Conservation (phyloP, 164 flowering plant species). For the Aristolochia contorta region DNA sequence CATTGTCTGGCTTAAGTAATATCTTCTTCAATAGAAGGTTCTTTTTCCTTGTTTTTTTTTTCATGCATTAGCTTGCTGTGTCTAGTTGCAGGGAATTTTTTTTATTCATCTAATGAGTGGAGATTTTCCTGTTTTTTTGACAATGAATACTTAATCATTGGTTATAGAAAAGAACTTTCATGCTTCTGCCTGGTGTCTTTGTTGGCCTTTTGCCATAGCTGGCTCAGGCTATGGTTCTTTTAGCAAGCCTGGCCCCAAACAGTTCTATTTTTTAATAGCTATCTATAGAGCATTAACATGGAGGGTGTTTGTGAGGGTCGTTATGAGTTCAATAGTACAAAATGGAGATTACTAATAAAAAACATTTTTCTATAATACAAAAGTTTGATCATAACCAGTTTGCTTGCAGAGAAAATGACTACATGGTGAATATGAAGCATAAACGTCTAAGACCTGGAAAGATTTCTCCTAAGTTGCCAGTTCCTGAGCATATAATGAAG, state of each 20-base stretch:
- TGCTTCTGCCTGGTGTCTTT: background rate
- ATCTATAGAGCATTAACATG: background rate
- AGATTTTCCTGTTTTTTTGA: background rate
- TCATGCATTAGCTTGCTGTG: no score
- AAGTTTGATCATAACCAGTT: background rate
- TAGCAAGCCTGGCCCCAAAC: background rate
- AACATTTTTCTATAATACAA: background rate
- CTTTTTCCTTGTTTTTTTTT: background rate
- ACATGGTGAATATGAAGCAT: conserved; percentile 23
- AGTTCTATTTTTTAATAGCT: no score
- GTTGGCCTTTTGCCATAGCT: background rate
- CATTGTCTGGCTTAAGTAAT: conserved; percentile 47
- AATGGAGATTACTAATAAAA: no score
- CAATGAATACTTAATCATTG: background rate
- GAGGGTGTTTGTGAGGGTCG: background rate
- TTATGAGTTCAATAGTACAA: background rate
- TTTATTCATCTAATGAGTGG: background rate
- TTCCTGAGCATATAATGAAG: conserved; percentile 64
- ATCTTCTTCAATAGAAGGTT: conserved; percentile 68
- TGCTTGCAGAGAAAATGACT: conserved; percentile 26
- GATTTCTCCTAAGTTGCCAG: conserved; percentile 71
- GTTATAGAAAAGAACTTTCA: background rate
- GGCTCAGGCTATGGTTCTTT: background rate
- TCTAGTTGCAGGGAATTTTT: background rate
- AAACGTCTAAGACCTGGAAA: conserved; percentile 70